Evolutionary conservation across 2,329 filamentous ascomycete genomes (phyloP).

Genomic region (Cryphonectria radicalis): DNA sequence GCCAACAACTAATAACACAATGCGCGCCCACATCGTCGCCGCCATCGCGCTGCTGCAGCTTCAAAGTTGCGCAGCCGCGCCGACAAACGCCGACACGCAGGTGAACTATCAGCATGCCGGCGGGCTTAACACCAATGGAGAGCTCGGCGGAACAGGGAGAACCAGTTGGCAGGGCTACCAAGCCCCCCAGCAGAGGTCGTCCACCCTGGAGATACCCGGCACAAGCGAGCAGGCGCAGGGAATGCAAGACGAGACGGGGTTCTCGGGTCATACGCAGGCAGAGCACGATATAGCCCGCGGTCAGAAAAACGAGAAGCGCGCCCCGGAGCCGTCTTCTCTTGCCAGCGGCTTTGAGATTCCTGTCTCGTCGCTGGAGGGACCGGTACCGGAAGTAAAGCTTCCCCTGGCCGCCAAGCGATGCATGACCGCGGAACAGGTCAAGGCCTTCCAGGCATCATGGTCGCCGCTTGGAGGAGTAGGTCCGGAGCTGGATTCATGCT

Average conservation of each 20-base stretch:
- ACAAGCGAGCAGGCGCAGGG: background rate
- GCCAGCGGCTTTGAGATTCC: background rate
- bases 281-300: background rate
- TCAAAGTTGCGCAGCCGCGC: conserved; percentile 7
- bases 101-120: background rate
- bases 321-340: background rate
- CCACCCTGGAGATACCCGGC: background rate
- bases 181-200: background rate
- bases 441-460: background rate
- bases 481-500: background rate
- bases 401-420: background rate
- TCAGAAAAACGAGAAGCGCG: background rate
- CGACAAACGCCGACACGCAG: background rate
- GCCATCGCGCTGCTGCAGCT: conserved; percentile 3
- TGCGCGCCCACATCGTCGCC: conserved; percentile 6
- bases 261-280: background rate
- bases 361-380: background rate
- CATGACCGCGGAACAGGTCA: background rate
- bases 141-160: background rate
- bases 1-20: background rate
- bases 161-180: background rate
- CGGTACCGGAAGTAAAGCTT: background rate
- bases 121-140: no score
- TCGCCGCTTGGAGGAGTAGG: background rate
- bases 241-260: background rate